phyloP scores from a whole-genome alignment of 2,329 filamentous ascomycete genomes.

The Colletotrichum echinochloae region DNA sequence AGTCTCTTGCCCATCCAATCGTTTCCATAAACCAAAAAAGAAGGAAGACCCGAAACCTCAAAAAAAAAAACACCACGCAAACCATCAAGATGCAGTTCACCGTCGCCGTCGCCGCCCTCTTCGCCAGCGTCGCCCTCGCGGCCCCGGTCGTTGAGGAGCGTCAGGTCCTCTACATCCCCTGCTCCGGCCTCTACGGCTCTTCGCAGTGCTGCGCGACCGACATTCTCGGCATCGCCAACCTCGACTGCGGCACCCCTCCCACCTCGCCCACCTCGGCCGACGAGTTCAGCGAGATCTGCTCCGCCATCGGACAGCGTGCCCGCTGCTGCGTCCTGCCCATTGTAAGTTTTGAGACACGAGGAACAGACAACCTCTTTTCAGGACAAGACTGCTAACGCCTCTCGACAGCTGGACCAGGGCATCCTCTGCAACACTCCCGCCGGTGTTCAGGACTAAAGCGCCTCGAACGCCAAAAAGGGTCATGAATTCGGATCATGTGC shows the following conservation, averaged over 20 bases:
- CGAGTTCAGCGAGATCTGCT: slow-evolving; percentile 60
- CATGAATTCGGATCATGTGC: background rate
- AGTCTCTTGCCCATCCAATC: background rate
- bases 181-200: slow-evolving; percentile 56
- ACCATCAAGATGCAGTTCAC: slow-evolving; percentile 39
- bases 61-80: background rate
- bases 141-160: slow-evolving; percentile 50
- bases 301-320: slow-evolving; percentile 64
- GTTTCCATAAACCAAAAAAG: background rate
- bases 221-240: slow-evolving; percentile 67
- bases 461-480: background rate
- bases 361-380: background rate
- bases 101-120: slow-evolving; percentile 34
- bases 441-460: slow-evolving; percentile 46
- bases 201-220: slow-evolving; percentile 72
- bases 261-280: slow-evolving; percentile 52
- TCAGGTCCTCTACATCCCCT: slow-evolving; percentile 54
- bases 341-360: slow-evolving; percentile 11
- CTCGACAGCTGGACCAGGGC: slow-evolving; percentile 47
- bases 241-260: slow-evolving; percentile 65
- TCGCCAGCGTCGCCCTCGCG: slow-evolving; percentile 46
- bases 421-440: slow-evolving; percentile 52
- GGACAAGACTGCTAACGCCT: background rate
- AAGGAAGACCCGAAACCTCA: accelerated
- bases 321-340: slow-evolving; percentile 69